A percentile compares a stretch with the other conserved stretches of the same genome.
These are phyloP conservation scores for Diaporthe sp. DNA, from an alignment of 2,329 filamentous ascomycete species.

Conservation along the genomic window DNA sequence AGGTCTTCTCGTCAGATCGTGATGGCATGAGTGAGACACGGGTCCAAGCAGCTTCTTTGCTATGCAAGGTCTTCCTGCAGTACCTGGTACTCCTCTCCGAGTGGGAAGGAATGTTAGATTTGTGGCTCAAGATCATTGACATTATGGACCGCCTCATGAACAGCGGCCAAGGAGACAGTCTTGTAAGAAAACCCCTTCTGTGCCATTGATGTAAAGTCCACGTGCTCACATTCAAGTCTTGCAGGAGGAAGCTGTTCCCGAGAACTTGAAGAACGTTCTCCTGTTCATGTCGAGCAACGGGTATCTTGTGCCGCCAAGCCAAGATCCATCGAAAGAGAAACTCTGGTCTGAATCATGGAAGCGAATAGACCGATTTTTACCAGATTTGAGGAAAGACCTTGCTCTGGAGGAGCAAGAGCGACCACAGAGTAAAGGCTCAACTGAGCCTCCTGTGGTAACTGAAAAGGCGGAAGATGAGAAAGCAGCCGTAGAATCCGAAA, in stretches of 20 bases:
- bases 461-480: conserved; percentile 30
- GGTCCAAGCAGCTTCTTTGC: conserved; percentile 88
- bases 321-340: conserved; percentile 67
- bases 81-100: conserved; percentile 88
- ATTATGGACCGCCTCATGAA: conserved; percentile 98
- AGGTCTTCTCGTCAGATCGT: conserved; percentile 92
- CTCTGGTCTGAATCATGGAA: conserved; percentile 76
- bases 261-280: conserved; percentile 95
- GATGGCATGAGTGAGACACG: conserved; percentile 96
- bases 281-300: conserved; percentile 94
- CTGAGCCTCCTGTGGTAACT: conserved; percentile 23
- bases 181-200: conserved; percentile 73
- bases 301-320: conserved; percentile 79
- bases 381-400: conserved; percentile 70
- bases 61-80: conserved; percentile 96
- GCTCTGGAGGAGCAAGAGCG: conserved; percentile 61
- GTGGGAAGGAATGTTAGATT: conserved; percentile 89
- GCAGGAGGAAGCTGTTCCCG: conserved; percentile 93
- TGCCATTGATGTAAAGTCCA: conserved; percentile 1
- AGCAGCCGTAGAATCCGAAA: neutral
- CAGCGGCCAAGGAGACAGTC: conserved; percentile 89
- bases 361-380: conserved; percentile 74
- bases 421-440: conserved; percentile 7
- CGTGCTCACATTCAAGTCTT: conserved; percentile 40
- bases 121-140: conserved; percentile 93